Percentiles rank a stretch among this genome's conserved stretches.
Conservation (phyloP, 805 yeast genomes). For the Zygotorulaspora danielsina region DNA sequence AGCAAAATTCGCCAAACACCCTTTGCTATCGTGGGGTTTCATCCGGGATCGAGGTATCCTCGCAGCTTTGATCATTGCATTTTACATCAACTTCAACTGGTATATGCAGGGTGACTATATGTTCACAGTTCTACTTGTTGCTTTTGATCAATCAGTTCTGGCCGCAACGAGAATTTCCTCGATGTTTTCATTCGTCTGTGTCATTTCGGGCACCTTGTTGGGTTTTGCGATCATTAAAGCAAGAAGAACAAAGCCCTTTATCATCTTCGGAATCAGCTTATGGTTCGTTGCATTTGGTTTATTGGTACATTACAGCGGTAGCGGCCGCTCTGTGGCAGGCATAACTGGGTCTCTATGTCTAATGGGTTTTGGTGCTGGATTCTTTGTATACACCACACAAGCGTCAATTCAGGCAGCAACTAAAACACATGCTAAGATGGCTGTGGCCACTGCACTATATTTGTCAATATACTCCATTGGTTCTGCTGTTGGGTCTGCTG, state of each 20-base stretch:
- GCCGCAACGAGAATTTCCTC: slow-evolving; percentile 63
- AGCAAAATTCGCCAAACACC: slow-evolving; percentile 46
- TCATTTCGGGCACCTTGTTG: slow-evolving; percentile 53
- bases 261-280: slow-evolving; percentile 52
- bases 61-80: slow-evolving; percentile 54
- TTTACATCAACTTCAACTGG: slow-evolving; percentile 55
- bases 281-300: slow-evolving; percentile 63
- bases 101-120: slow-evolving; percentile 62
- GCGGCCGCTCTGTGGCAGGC: slow-evolving; percentile 45
- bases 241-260: slow-evolving; percentile 55
- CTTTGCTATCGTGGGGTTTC: slow-evolving; percentile 53
- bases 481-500: slow-evolving; percentile 55
- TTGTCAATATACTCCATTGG: slow-evolving; percentile 58
- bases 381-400: slow-evolving; percentile 65
- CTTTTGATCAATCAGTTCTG: slow-evolving; percentile 47
- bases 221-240: slow-evolving; percentile 50
- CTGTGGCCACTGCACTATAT: slow-evolving; percentile 54
- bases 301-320: slow-evolving; percentile 52
- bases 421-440: slow-evolving; percentile 57
- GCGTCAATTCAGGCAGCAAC: slow-evolving; percentile 56
- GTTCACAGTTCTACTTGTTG: slow-evolving; percentile 59
- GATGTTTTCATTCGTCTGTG: slow-evolving; percentile 64
- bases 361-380: slow-evolving; percentile 72
- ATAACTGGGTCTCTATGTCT: slow-evolving; percentile 60
- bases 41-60: slow-evolving; percentile 61